Evolutionary conservation across 116 monocot species (phyloP).

Genomic region (Zostera marina): DNA sequence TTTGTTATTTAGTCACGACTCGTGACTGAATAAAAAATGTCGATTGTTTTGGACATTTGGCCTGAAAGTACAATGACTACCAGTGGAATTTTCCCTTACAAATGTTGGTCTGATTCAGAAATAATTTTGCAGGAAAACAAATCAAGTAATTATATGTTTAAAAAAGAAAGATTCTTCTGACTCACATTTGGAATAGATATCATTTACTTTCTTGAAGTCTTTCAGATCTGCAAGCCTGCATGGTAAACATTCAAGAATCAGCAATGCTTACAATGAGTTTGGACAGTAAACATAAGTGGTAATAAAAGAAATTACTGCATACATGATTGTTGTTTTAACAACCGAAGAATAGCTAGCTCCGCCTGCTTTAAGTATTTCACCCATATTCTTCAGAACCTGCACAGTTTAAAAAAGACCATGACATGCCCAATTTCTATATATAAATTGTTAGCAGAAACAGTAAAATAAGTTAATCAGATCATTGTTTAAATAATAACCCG

Average conservation of each 20-base stretch:
- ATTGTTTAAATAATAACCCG: not conserved
- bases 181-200: constrained; percentile 87
- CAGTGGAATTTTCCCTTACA: too few species aligned
- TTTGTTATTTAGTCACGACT: not conserved
- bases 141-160: not conserved
- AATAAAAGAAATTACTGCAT: constrained; percentile 2
- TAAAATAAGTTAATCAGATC: not conserved
- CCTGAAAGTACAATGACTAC: too few species aligned
- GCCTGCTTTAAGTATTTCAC: constrained; percentile 83
- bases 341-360: constrained; percentile 84
- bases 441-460: not conserved
- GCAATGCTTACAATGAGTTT: not conserved
- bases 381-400: constrained; percentile 90
- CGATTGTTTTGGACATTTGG: too few species aligned
- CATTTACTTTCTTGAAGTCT: constrained; percentile 92
- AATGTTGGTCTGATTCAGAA: too few species aligned
- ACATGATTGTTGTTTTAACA: constrained; percentile 97
- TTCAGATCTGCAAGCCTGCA: constrained; percentile 68
- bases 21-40: too few species aligned
- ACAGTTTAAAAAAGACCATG: not conserved
- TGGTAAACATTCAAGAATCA: constrained; percentile 6
- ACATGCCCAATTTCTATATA: not conserved
- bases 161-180: not conserved
- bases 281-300: not conserved
- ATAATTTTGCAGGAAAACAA: not conserved